Percentiles rank a stretch among this genome's conserved stretches.
Conservation (phyloP, 805 yeast species). For the Jamesozyma rosinii region DNA sequence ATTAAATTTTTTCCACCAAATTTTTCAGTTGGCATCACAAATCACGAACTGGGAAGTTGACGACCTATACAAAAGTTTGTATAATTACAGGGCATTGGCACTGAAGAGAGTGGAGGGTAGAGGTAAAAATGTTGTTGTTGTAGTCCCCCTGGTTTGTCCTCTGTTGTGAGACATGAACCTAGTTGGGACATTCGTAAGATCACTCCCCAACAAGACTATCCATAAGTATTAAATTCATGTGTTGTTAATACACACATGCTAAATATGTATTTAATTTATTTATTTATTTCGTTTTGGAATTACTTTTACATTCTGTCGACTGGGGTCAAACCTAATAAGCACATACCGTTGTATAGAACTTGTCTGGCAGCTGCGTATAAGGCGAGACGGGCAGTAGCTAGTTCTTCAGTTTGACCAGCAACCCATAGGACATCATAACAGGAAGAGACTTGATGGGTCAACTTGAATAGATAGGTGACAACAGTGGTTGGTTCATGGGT, state of each 20-base stretch:
- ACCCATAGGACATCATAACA: slow-evolving; percentile 95
- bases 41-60: not conserved
- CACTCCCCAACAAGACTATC: too few relatives aligned
- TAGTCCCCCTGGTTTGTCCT: too few relatives aligned
- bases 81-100: too few relatives aligned
- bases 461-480: slow-evolving; percentile 84
- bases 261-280: not conserved
- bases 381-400: slow-evolving; percentile 87
- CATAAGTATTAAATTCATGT: too few relatives aligned
- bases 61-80: not conserved
- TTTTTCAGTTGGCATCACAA: not conserved
- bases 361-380: slow-evolving; percentile 83
- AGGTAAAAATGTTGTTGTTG: too few relatives aligned
- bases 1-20: not conserved
- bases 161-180: too few relatives aligned
- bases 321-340: slow-evolving; percentile 86
- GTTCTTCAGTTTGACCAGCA: slow-evolving; percentile 81
- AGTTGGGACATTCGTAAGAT: too few relatives aligned
- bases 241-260: too few relatives aligned
- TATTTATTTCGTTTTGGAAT: not conserved
- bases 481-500: slow-evolving; percentile 88
- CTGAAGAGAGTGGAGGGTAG: too few relatives aligned
- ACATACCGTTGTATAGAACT: slow-evolving; percentile 83
- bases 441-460: slow-evolving; percentile 91
- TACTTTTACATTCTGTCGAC: slow-evolving; percentile 82